Percentiles rank a stretch among this genome's conserved stretches.
Evolutionary conservation across 371 early-diverging fungal species (phyloP).

Genomic region (Smittium mucronatum): DNA sequence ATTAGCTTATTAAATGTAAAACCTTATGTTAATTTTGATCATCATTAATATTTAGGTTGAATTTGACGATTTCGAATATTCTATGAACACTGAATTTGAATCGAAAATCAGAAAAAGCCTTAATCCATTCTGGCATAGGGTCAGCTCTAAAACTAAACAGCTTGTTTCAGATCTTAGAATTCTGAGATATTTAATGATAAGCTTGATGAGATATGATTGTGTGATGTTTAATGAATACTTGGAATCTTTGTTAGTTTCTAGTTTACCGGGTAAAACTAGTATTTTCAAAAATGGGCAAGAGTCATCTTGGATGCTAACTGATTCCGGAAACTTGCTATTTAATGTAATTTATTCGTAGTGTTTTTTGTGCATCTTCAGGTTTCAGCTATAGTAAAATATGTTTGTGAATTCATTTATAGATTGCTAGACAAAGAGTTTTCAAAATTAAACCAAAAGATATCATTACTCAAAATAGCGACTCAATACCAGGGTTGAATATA

Average conservation of each 20-base stretch:
- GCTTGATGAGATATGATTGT: slow-evolving; percentile 70
- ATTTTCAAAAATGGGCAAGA: slow-evolving; percentile 24
- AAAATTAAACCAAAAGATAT: not conserved
- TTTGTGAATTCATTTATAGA: too few relatives aligned
- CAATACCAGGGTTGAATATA: slow-evolving; percentile 23
- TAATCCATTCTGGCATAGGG: slow-evolving; percentile 79
- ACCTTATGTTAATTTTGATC: too few relatives aligned
- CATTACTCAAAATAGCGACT: not conserved
- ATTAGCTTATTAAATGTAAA: too few relatives aligned
- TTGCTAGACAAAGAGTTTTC: slow-evolving; percentile 23
- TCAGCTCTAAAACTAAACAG: slow-evolving; percentile 56
- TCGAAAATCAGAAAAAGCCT: slow-evolving; percentile 54
- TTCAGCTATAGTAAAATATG: too few relatives aligned
- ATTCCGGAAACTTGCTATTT: slow-evolving; percentile 59
- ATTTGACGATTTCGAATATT: slow-evolving; percentile 57
- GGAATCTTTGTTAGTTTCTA: slow-evolving; percentile 60
- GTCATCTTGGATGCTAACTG: slow-evolving; percentile 67
- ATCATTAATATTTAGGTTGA: slow-evolving; percentile 2
- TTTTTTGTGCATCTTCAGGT: too few relatives aligned
- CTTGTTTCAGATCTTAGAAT: slow-evolving; percentile 59
- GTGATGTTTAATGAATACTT: slow-evolving; percentile 75
- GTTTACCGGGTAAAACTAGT: slow-evolving; percentile 22
- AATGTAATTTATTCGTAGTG: slow-evolving; percentile 1
- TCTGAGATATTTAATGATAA: slow-evolving; percentile 54
- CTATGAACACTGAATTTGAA: slow-evolving; percentile 73